Evolutionary conservation across 495 filamentous ascomycete genomes (phyloP).

Genomic region (Podospora pseudopauciseta): DNA sequence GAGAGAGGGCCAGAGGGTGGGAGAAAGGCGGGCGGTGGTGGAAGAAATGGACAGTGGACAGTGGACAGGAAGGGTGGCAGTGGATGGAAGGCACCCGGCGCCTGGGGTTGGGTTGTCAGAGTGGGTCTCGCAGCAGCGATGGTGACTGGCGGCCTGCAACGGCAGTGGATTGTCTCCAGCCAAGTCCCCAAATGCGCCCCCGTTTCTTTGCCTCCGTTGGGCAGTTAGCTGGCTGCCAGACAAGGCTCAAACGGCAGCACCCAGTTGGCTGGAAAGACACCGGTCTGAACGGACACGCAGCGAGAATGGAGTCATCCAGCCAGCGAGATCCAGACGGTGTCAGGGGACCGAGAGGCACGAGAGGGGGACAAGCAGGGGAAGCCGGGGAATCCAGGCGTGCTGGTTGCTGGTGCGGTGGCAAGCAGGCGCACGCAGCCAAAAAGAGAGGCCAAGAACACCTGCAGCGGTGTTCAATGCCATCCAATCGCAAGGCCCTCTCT

Average conservation of each 20-base stretch:
- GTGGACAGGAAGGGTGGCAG: constrained; percentile 9
- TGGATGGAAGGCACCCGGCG: constrained; percentile 20
- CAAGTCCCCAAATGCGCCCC: background rate
- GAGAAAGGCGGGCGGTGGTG: constrained; percentile 24
- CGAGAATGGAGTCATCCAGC: background rate
- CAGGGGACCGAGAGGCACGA: background rate
- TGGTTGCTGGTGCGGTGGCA: constrained; percentile 8
- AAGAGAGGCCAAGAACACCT: constrained; percentile 8
- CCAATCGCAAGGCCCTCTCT: background rate
- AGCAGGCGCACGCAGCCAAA: constrained; percentile 3
- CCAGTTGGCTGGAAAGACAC: constrained; percentile 26
- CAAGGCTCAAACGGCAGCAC: constrained; percentile 24
- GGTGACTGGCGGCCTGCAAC: constrained; percentile 22
- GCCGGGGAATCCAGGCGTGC: background rate
- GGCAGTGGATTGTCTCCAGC: constrained; percentile 21
- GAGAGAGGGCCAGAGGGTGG: constrained; percentile 16
- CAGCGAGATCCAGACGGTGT: background rate
- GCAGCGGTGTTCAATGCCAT: background rate
- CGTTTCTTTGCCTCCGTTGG: constrained; percentile 25
- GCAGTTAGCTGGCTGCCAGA: constrained; percentile 18
- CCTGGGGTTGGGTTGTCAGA: constrained; percentile 34
- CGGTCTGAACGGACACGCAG: background rate
- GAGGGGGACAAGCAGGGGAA: background rate
- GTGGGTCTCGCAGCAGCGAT: constrained; percentile 17
- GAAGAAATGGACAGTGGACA: constrained; percentile 30